Base-by-base conservation (phyloP, 164 flowering plant species). In the Santalum album region DNA sequence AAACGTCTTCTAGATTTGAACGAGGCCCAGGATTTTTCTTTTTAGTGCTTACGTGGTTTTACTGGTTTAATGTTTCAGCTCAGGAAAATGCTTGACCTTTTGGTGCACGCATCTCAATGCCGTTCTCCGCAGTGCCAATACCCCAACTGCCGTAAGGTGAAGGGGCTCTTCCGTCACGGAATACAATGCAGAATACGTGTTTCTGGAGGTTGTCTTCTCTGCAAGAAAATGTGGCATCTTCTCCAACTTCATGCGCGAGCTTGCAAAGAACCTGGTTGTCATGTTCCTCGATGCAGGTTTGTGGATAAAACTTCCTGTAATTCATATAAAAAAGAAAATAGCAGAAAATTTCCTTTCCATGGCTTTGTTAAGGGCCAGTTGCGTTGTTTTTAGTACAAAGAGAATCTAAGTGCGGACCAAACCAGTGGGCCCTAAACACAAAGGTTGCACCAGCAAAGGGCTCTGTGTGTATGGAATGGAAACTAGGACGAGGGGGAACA, bases 211-310 rank as follows among this genome's bases (percentile, higher is more conserved):
- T 94, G 99, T 74, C 70, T 73, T 50, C 79, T 90, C 23, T 94
- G 99, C 53, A 94, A 87, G 80, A 90, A 79, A 64, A 94, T 94
- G 99, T 94, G 99, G 99, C 76, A 90, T 72, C 82, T 94, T 25
- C 89, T 94, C 48, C 96, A 90, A 70, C 84, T 94, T 64, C 99
- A 94, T 75, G 96, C 99, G 45, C 86, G 97, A 53, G 90, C 96
- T 52, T 94, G 99, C 80, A 90, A 87, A 70, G 97, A 87, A 66
- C 79, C 96, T 19, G 76, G 76, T 52, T 94, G 99, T 71, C 75
- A 71, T 46, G 99, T 94, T 24, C 99, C 99, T 17, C 97, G 99
- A 12, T 94, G 99, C 96, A 87, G 77, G 99, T 94, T 54, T 48
- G 68, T 58, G n/a, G n/a, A 12, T 16, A 23, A 49, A 14, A 49